Evolutionary conservation across 1,284 basidiomycete genomes (phyloP).

Genomic region (Trametes pubescens): DNA sequence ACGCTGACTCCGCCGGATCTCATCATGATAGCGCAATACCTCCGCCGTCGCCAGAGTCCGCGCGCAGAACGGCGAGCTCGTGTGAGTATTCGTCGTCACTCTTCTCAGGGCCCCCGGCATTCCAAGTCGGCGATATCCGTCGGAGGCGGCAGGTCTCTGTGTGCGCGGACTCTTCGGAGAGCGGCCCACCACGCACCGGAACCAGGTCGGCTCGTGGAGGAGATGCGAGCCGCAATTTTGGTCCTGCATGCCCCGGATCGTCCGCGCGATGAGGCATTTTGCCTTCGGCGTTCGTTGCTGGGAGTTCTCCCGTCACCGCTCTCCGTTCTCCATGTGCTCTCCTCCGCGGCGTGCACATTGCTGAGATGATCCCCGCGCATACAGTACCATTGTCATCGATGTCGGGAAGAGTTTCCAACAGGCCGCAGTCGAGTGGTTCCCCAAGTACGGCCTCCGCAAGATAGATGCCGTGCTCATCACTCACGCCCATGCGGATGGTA

Average conservation of each 20-base stretch:
- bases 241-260: not conserved
- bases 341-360: not conserved
- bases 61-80: constrained; percentile 56
- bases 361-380: constrained; percentile 4
- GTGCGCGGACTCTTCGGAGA: no score
- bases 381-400: constrained; percentile 79
- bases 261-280: not conserved
- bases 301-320: not conserved
- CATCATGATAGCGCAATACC: constrained; percentile 64
- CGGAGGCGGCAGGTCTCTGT: no score
- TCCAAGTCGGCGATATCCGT: no score
- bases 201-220: not conserved
- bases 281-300: not conserved
- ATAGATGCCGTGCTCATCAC: constrained; percentile 85
- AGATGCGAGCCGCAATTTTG: not conserved
- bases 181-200: no score
- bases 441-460: constrained; percentile 71
- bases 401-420: constrained; percentile 84
- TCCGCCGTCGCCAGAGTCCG: constrained; percentile 67
- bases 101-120: not conserved
- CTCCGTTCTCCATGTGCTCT: not conserved
- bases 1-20: constrained; percentile 16
- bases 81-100: constrained; percentile 51
- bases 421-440: constrained; percentile 83
- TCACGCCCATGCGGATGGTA: constrained; percentile 82